Evolutionary conservation across 345 rosid species (phyloP).

Genomic region (Lepidium sativum): DNA sequence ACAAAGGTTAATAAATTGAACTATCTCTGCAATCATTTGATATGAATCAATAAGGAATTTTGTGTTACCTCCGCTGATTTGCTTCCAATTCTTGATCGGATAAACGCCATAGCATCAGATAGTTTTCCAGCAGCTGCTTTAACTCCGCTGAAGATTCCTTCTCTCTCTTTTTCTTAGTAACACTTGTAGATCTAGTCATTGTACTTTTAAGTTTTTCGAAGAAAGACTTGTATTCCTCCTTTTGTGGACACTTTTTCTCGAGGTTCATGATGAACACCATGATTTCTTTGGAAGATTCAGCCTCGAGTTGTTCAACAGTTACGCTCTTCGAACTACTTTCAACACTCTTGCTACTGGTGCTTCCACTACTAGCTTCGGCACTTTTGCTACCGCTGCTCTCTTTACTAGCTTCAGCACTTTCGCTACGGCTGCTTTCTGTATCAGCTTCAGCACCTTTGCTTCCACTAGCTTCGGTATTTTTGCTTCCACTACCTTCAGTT

Average conservation of each 20-base stretch:
- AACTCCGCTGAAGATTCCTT: not conserved
- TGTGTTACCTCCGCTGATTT: conserved; percentile 16
- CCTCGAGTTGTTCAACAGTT: not conserved
- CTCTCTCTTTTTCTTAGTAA: not conserved
- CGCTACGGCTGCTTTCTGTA: too few species aligned
- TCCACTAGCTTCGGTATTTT: not conserved
- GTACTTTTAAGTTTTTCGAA: conserved; percentile 19
- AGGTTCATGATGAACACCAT: conserved; percentile 15
- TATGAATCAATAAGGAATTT: not conserved
- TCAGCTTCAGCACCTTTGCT: not conserved
- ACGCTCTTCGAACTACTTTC: not conserved
- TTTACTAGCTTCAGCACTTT: too few species aligned
- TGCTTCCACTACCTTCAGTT: too few species aligned
- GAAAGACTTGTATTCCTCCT: conserved; percentile 21
- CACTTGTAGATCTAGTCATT: not conserved
- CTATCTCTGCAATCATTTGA: not conserved
- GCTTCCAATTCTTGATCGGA: conserved; percentile 6
- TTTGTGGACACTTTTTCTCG: conserved; percentile 23
- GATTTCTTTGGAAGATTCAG: not conserved
- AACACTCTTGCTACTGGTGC: not conserved
- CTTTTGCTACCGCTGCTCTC: too few species aligned
- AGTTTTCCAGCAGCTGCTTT: conserved; percentile 2
- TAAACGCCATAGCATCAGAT: conserved; percentile 11
- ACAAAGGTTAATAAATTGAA: not conserved
- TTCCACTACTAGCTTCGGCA: not conserved